A percentile compares a stretch with the other conserved stretches of the same genome.
Conservation (phyloP, 345 rosid species). For the Eucalyptus curtisii region DNA sequence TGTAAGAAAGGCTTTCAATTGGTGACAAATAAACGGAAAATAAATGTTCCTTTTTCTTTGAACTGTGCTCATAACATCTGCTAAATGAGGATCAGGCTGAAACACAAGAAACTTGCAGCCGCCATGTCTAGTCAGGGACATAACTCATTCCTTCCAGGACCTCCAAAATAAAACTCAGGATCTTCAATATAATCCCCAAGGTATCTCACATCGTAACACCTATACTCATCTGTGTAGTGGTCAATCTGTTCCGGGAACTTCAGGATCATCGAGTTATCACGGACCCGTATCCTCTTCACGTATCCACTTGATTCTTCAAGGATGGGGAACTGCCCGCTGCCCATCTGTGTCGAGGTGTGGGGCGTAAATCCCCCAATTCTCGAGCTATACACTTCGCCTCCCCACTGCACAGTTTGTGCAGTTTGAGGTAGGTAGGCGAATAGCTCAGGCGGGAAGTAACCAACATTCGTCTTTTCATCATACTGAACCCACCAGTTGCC, state of each 20-base stretch:
- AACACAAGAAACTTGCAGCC: background rate
- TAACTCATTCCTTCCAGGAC: constrained; percentile 20
- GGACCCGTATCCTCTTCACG: constrained; percentile 22
- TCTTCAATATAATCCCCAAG: constrained; percentile 30
- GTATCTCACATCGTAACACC: constrained; percentile 18
- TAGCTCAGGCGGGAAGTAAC: constrained; percentile 38
- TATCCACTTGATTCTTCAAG: constrained; percentile 16
- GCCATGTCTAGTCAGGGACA: constrained; percentile 20
- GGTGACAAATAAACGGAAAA: background rate
- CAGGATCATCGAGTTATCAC: constrained; percentile 24
- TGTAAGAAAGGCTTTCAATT: background rate
- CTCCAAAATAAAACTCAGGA: constrained; percentile 48
- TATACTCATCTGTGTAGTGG: constrained; percentile 22
- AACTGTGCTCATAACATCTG: background rate
- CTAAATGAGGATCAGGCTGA: background rate
- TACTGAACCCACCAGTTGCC: constrained; percentile 47
- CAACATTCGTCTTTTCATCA: constrained; percentile 30
- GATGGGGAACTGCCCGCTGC: constrained; percentile 26
- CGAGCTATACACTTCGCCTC: constrained; percentile 50
- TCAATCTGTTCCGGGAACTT: constrained; percentile 29
- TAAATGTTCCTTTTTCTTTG: background rate
- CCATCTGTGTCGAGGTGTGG: constrained; percentile 48
- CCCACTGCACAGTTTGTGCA: constrained; percentile 40
- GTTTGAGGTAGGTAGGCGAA: constrained; percentile 10
- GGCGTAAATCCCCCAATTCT: constrained; percentile 18